phyloP scores from a whole-genome alignment of 75 land plant genomes.

The Larix kaempferi region DNA sequence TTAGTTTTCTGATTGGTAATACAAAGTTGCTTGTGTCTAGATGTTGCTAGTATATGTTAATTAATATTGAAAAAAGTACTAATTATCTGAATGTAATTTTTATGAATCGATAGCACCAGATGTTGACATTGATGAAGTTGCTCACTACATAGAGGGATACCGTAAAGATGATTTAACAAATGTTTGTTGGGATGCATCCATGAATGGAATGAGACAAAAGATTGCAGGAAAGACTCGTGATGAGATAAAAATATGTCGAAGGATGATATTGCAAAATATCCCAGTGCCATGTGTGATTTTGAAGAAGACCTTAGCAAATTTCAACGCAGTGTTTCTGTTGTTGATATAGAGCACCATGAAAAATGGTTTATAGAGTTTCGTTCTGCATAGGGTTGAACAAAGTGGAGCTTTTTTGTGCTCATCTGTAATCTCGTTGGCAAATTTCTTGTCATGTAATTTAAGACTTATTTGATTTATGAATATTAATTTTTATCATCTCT shows the following conservation, averaged over 20 bases:
- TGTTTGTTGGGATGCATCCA: conserved; percentile 93
- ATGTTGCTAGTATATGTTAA: too few relatives aligned
- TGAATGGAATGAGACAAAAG: conserved; percentile 96
- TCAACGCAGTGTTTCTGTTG: conserved; percentile 73
- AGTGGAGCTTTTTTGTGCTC: neutral
- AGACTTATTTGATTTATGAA: too few relatives aligned
- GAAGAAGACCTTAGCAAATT: conserved; percentile 85
- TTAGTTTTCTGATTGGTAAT: too few relatives aligned
- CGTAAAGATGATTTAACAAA: conserved; percentile 98
- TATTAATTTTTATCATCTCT: too few relatives aligned
- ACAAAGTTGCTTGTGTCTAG: too few relatives aligned
- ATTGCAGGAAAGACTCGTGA: conserved; percentile 97
- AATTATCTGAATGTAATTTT: too few relatives aligned
- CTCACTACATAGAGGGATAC: conserved; percentile 90
- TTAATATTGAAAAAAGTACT: too few relatives aligned
- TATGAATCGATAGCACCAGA: conserved; percentile 91
- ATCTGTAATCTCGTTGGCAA: neutral
- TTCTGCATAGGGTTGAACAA: conserved; percentile 46
- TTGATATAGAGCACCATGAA: conserved; percentile 92
- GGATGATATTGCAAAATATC: conserved; percentile 89
- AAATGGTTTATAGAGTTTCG: conserved; percentile 96
- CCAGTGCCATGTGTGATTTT: conserved; percentile 96
- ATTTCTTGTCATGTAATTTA: too few relatives aligned
- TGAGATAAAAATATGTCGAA: conserved; percentile 97
- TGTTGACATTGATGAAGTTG: conserved; percentile 85